Base-by-base conservation (phyloP, 805 yeast species). In the Pichia manshurica region DNA sequence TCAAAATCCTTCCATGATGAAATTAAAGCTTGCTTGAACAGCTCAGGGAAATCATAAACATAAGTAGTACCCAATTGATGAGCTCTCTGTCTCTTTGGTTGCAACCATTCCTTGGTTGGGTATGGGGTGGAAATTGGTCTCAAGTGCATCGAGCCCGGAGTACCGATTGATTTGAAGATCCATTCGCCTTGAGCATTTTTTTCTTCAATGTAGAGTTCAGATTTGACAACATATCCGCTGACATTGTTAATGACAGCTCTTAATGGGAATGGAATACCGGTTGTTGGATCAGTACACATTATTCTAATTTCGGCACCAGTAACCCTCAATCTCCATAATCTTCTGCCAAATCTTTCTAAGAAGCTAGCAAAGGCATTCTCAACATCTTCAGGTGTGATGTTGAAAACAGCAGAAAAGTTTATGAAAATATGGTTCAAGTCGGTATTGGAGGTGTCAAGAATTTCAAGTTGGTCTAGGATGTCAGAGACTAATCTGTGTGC, bases 41-140 rank as follows among this genome's bases (percentile, higher is more conserved):
- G 73, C 66, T 93, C 99, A 45, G 99, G 99, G 93, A 93, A 95
- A 69, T 93, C 99, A 63, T 95, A 93, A 44, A 88, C 96, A 64
- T 88, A 93, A 10, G 99, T 90, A 17, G 99, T 93, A 54, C 99
- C 99, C 90, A 93, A 85, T 60, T 87, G 77, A 69, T 93, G 98
- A 44, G 99, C 99, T 73, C 84, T 87, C 75, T 95, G 95, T 72
- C 99, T 88, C 71, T 93, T 93, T 60, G 98, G 97, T 74, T 93
- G 99, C 62, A 93, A 77, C 73, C 95, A 90, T 71, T 93, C 99
- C 75, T 93, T 93, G 29, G 95, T 96, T 50, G 98, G 95, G 65
- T 93, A 95, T 44, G 97, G 96, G 45, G 97, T 87, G 42, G 90
- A 84, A 62, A 93, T 89, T 39, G 96, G 85, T 70, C 98, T 83